These are phyloP conservation scores for Shiraia sp. DNA, from an alignment of 2,329 filamentous ascomycete genomes.

Conservation along the genomic window DNA sequence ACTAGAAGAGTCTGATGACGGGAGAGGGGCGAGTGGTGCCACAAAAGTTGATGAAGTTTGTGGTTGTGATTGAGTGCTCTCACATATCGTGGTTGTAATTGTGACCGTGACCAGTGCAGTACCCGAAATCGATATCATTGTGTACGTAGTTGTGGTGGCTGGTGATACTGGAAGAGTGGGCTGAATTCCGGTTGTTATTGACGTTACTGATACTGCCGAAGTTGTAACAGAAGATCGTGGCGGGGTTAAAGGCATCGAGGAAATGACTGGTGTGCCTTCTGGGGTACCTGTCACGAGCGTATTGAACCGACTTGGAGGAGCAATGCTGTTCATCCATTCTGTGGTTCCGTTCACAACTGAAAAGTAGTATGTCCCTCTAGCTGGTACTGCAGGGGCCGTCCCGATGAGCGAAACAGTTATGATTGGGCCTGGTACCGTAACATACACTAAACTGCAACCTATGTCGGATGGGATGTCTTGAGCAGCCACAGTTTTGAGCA, in stretches of 20 bases:
- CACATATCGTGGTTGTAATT: no score
- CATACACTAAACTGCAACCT: conserved; percentile 38
- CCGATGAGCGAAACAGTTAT: conserved; percentile 39
- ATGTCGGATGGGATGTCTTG: conserved; percentile 22
- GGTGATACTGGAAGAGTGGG: neutral
- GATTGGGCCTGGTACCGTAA: conserved; percentile 38
- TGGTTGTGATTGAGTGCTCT: no score
- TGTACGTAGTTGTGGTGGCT: conserved; percentile 1
- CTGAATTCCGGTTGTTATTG: neutral
- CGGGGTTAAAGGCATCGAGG: conserved; percentile 2
- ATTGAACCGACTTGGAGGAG: conserved; percentile 29
- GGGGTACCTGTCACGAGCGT: conserved; percentile 9
- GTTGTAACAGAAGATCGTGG: conserved; percentile 1
- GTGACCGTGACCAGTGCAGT: no score
- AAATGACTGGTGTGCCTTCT: conserved; percentile 1
- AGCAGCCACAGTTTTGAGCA: conserved; percentile 28
- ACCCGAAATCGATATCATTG: neutral
- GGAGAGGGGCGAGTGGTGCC: neutral
- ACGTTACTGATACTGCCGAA: neutral
- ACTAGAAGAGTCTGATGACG: no score
- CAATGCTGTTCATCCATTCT: conserved; percentile 33
- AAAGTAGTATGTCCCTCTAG: conserved; percentile 38
- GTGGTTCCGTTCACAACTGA: conserved; percentile 40
- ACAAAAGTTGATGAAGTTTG: no score
- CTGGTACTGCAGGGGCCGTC: conserved; percentile 25